Base-by-base conservation (phyloP, 1,284 basidiomycete genomes). In the Ganoderma sp. region DNA sequence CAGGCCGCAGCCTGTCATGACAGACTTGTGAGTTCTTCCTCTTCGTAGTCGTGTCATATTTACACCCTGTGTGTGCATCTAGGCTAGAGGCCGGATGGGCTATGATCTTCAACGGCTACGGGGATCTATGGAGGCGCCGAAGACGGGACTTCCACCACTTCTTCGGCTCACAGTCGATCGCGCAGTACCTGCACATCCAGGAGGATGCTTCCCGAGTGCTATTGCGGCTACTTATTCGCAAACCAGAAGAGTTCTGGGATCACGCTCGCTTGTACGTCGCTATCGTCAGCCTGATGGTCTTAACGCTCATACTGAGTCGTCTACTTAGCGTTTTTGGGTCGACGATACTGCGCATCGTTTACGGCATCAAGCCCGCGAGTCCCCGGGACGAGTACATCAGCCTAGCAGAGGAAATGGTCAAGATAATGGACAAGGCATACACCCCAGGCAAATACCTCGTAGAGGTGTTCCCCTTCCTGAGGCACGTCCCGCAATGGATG, bases 281-380 rank as follows among this genome's bases (percentile, higher is more conserved):
- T 17, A n/a, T 25, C 8, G 6, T 54, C 15, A 41, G 22, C 28
- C 3, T 37, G 3, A 8, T 19, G 6, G 1, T n/a, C 12, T 12
- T n/a, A 14, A 34, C n/a, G 22, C 25, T 22, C 4, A 19, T 12
- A 3, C 6, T 10, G 22, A 28, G 28, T 32, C 17, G 8, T 28
- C 8, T 6, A 15, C 32, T 12, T 50, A 66, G 68, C 34, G 62
- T 42, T 7, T 61, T 69, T 10, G 67, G 64, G 0, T 63, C 59
- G 4, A 62, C 60, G 10, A 70, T 68, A 39, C 73, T 78, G 65
- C 71, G 68, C 34, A 72, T 81, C 34, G 67, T 77, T 8, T 75
- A 81, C 66, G 81, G 80, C 15, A 75, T 80, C 56, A 68, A 74
- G 43, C 72, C 74, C 1, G 77, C 79, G 9, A 56, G 32, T 5